Conservation (phyloP, 164 flowering plant species). For the Vitis rupestris region DNA sequence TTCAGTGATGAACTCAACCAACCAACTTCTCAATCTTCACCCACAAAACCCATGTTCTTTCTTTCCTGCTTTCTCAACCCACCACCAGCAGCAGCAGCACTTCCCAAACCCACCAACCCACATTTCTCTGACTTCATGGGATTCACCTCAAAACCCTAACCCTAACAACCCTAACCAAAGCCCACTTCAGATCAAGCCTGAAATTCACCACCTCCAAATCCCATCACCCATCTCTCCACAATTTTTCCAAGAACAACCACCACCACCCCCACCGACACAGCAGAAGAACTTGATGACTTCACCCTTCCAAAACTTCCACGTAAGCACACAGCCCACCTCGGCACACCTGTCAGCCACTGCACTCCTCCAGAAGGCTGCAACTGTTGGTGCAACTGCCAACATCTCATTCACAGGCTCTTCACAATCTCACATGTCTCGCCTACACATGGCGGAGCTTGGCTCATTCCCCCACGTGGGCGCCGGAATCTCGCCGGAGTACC, state of each 20-base stretch:
- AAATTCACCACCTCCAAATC: constrained; percentile 16
- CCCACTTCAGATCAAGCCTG: constrained; percentile 26
- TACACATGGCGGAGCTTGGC: constrained; percentile 14
- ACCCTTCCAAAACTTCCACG: constrained; percentile 21
- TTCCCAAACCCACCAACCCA: constrained; percentile 20
- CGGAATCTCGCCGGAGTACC: constrained; percentile 17
- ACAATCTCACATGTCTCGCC: constrained; percentile 24
- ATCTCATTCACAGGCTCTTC: constrained; percentile 16
- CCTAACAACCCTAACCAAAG: constrained; percentile 8
- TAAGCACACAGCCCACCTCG: constrained; percentile 12
- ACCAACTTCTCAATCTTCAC: constrained; percentile 18
- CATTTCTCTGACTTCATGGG: constrained; percentile 25
- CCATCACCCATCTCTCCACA: constrained; percentile 8
- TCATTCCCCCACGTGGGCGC: constrained; percentile 10
- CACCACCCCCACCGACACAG: constrained; percentile 8
- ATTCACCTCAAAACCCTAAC: constrained; percentile 40
- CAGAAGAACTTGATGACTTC: constrained; percentile 9
- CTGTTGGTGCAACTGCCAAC: constrained; percentile 33
- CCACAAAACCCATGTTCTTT: constrained; percentile 12
- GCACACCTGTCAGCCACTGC: constrained; percentile 69
- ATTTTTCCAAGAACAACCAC: constrained; percentile 4
- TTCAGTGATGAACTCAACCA: constrained; percentile 17
- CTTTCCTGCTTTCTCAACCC: constrained; percentile 19
- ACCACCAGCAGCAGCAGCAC: constrained; percentile 4
- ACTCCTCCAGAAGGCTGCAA: constrained; percentile 65